Evolutionary conservation across 176 grass and related monocot species (phyloP).

Genomic region (Canna indica): DNA sequence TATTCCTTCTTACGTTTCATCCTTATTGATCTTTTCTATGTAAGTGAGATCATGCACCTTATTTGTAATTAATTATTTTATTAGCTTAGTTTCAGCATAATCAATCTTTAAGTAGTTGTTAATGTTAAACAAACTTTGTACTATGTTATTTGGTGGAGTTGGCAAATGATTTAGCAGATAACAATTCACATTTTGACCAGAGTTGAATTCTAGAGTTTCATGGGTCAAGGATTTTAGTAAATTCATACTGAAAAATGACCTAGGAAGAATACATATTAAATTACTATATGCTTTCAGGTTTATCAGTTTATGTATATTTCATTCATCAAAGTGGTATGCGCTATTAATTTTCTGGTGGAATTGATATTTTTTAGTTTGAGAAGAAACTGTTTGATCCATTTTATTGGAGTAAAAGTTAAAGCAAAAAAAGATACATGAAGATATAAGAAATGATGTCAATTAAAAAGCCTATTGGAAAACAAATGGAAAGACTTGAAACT

Average conservation of each 20-base stretch:
- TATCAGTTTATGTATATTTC: too few species aligned
- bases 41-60: conserved; percentile 27
- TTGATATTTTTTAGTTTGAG: too few species aligned
- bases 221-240: background rate
- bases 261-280: too few species aligned
- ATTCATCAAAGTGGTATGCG: too few species aligned
- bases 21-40: conserved; percentile 84
- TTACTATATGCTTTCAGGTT: too few species aligned
- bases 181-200: background rate
- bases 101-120: conserved; percentile 11
- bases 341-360: too few species aligned
- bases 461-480: too few species aligned
- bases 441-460: too few species aligned
- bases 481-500: background rate
- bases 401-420: too few species aligned
- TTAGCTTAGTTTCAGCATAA: background rate
- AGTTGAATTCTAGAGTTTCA: background rate
- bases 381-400: too few species aligned
- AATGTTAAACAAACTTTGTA: background rate
- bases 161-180: background rate
- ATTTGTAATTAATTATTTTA: background rate
- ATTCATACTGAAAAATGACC: too few species aligned
- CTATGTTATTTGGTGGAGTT: background rate
- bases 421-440: too few species aligned
- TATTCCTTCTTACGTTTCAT: conserved; percentile 65